Percentiles rank a stretch among this genome's conserved stretches.
Evolutionary conservation across 352 stramenopile genomes (phyloP).

Genomic region (Pythium insidiosum): DNA sequence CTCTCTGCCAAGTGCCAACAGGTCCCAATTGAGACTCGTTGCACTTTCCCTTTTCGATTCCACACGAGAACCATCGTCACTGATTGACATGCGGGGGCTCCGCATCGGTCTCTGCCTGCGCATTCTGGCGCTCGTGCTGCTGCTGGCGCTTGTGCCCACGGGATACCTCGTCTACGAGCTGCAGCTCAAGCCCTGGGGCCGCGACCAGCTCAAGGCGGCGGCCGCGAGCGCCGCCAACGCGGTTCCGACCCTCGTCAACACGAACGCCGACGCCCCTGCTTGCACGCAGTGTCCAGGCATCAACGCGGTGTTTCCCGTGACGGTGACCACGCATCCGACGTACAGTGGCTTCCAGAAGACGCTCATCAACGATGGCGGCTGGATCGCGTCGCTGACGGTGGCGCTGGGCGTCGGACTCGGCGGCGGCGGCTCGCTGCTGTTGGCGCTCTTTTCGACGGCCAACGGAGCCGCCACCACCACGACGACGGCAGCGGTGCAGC

Average conservation of each 20-base stretch:
- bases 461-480: not conserved
- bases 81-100: constrained; percentile 12
- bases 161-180: constrained; percentile 34
- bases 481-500: too few species aligned
- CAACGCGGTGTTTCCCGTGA: constrained; percentile 36
- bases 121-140: constrained; percentile 13
- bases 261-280: too few species aligned
- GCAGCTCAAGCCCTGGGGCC: constrained; percentile 37
- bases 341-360: constrained; percentile 26
- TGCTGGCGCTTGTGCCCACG: constrained; percentile 25
- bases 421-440: constrained; percentile 12
- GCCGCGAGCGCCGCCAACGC: constrained; percentile 6
- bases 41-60: not conserved
- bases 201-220: constrained; percentile 16
- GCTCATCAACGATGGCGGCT: constrained; percentile 35
- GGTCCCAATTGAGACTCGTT: too few species aligned
- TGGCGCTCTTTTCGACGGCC: constrained; percentile 12
- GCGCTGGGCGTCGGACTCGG: constrained; percentile 23
- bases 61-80: not conserved
- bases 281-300: constrained; percentile 34
- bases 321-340: constrained; percentile 16
- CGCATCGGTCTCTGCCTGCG: constrained; percentile 20
- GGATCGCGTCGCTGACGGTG: constrained; percentile 17
- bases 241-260: constrained; percentile 4
- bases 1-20: not conserved